Evolutionary conservation across 2,329 filamentous ascomycete species (phyloP).

Genomic region (Cladosporium austrohemisphaericum): DNA sequence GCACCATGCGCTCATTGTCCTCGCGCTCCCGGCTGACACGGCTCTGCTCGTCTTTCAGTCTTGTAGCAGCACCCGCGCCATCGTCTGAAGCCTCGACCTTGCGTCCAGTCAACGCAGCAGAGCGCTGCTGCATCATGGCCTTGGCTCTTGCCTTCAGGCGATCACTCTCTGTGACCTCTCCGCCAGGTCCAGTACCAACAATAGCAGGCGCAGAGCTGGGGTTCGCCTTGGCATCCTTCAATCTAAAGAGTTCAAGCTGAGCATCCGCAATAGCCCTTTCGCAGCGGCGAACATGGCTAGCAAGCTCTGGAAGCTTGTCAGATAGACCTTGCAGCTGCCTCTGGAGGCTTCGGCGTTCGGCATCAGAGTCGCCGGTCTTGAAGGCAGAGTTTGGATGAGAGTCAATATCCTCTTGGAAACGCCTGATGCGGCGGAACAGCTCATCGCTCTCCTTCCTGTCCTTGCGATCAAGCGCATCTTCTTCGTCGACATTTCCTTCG

Average conservation of each 20-base stretch:
- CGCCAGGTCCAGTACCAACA: slow-evolving; percentile 88
- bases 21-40: slow-evolving; percentile 81
- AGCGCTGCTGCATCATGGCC: slow-evolving; percentile 97
- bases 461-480: slow-evolving; percentile 83
- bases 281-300: slow-evolving; percentile 83
- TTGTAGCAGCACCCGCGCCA: slow-evolving; percentile 73
- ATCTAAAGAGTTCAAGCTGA: slow-evolving; percentile 83
- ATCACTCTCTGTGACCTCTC: slow-evolving; percentile 86
- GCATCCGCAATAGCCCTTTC: slow-evolving; percentile 92
- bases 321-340: slow-evolving; percentile 84
- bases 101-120: slow-evolving; percentile 84
- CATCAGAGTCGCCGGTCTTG: slow-evolving; percentile 73
- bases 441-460: slow-evolving; percentile 92
- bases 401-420: slow-evolving; percentile 92
- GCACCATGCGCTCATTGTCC: slow-evolving; percentile 93
- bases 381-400: slow-evolving; percentile 74
- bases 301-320: slow-evolving; percentile 85
- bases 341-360: slow-evolving; percentile 79
- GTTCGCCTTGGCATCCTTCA: slow-evolving; percentile 89
- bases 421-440: slow-evolving; percentile 84
- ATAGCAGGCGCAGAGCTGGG: slow-evolving; percentile 76
- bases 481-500: slow-evolving; percentile 82
- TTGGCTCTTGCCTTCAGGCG: slow-evolving; percentile 90
- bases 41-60: slow-evolving; percentile 83
- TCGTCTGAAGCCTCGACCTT: slow-evolving; percentile 64